Evolutionary conservation across 2,329 filamentous ascomycete genomes (phyloP).

Genomic region (Neurospora sp.): DNA sequence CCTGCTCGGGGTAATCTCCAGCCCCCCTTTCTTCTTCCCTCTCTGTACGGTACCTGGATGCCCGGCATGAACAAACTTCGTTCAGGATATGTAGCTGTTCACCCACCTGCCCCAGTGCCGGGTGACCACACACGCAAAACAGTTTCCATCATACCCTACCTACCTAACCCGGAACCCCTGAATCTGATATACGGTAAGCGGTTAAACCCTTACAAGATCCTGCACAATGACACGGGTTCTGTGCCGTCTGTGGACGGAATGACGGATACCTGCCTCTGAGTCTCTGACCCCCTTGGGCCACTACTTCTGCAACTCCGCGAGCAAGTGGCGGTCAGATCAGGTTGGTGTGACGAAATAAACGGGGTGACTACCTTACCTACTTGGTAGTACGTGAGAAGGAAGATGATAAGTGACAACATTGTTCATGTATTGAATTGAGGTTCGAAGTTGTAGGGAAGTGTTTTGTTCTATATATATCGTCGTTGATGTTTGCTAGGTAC

Average conservation of each 20-base stretch:
- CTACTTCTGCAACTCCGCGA: not conserved
- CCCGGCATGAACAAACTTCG: not conserved
- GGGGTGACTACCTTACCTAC: not conserved
- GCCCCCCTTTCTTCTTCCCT: not conserved
- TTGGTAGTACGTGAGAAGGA: not conserved
- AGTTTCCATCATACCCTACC: not conserved
- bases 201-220: not conserved
- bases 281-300: not conserved
- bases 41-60: not conserved
- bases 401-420: not conserved
- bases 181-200: not conserved
- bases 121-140: not conserved
- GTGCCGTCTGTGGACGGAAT: not conserved
- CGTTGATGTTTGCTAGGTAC: not conserved
- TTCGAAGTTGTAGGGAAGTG: not conserved
- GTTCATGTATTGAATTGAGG: not conserved
- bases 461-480: not conserved
- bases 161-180: not conserved
- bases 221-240: not conserved
- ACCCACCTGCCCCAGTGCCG: not conserved
- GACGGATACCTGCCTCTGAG: not conserved
- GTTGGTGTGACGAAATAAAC: not conserved
- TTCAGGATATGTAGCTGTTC: not conserved
- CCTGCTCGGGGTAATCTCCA: not conserved
- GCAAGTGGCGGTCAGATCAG: not conserved